These are phyloP conservation scores for Cronartium quercuum DNA, from an alignment of 1,284 basidiomycete genomes.

Conservation along the genomic window DNA sequence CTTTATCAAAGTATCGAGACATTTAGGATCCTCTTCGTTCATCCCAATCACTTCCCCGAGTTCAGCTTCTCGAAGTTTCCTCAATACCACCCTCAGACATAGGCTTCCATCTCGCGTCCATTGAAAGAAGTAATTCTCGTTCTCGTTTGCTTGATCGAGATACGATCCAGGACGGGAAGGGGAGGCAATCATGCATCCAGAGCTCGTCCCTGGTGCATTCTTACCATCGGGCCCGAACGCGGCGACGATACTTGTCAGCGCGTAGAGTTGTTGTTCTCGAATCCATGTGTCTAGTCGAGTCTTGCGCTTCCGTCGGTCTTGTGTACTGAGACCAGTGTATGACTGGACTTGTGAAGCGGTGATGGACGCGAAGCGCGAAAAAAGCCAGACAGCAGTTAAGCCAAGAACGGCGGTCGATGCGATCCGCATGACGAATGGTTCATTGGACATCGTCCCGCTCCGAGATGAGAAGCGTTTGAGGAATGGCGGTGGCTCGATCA, in stretches of 20 bases:
- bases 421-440: background rate
- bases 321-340: background rate
- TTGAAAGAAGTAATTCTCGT: slow-evolving; percentile 42
- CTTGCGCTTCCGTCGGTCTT: background rate
- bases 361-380: background rate
- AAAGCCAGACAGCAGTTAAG: background rate
- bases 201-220: slow-evolving; percentile 35
- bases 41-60: slow-evolving; percentile 26
- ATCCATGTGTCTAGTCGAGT: background rate
- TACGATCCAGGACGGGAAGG: slow-evolving; percentile 39
- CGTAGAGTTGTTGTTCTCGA: background rate
- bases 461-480: background rate
- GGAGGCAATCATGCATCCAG: slow-evolving; percentile 41
- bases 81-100: slow-evolving; percentile 39
- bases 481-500: background rate
- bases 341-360: background rate
- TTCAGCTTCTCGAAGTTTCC: slow-evolving; percentile 32
- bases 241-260: slow-evolving; percentile 20
- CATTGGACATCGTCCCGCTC: background rate
- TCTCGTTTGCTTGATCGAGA: slow-evolving; percentile 40
- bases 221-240: slow-evolving; percentile 42
- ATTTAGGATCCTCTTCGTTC: slow-evolving; percentile 5
- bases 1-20: slow-evolving; percentile 47
- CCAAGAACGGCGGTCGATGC: background rate
- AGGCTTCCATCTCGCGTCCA: slow-evolving; percentile 41